Evolutionary conservation across 1,284 basidiomycete genomes (phyloP).

Genomic region (Tylopilus sp.): DNA sequence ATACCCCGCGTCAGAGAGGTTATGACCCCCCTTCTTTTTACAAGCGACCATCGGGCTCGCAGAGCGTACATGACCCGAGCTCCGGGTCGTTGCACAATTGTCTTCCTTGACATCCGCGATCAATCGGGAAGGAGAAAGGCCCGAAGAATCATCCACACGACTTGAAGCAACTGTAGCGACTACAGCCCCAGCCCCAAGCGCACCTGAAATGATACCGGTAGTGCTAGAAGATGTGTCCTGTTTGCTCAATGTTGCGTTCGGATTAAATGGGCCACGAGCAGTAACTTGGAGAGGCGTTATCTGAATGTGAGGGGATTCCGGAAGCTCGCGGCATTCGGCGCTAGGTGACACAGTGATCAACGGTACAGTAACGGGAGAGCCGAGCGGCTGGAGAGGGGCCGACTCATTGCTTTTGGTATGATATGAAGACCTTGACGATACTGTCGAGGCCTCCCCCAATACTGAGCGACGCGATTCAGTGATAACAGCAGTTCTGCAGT

Average conservation of each 20-base stretch:
- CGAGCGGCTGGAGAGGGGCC: not conserved
- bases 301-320: not conserved
- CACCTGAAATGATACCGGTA: not conserved
- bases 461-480: not conserved
- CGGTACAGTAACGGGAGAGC: not conserved
- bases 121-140: not conserved
- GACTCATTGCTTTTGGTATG: not conserved
- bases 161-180: not conserved
- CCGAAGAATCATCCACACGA: not conserved
- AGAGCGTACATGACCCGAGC: not conserved
- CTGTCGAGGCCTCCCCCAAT: not conserved
- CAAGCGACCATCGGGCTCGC: too few relatives aligned
- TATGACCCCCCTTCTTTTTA: not conserved
- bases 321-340: not conserved
- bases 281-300: not conserved
- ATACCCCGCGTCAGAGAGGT: constrained; percentile 3
- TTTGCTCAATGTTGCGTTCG: not conserved
- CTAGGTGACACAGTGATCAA: constrained; percentile 4
- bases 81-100: not conserved
- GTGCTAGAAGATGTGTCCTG: not conserved
- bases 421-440: not conserved
- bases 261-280: not conserved
- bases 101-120: not conserved
- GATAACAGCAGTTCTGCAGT: not conserved
- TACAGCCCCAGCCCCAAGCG: not conserved